These are phyloP conservation scores for bread wheat (Triticum aestivum) DNA, from an alignment of 176 grass and related monocot genomes.

Conservation along the genomic window IWGSC_CS_RefSeq_v2.1 NC_057813.1:465405865-465406364, in stretches of 20 bases:
- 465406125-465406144: not conserved
- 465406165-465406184: not conserved
- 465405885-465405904: not conserved
- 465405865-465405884: not conserved
- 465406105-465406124: not conserved
- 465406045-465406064: not conserved
- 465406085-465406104: not conserved
- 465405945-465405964: not conserved
- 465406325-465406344: constrained; percentile 8
- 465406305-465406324: not conserved
- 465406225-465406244: not conserved
- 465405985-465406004: not conserved
- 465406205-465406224: not conserved
- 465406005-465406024: constrained; percentile 11
- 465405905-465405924: not conserved
- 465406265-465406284: constrained; percentile 22
- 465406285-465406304: not conserved
- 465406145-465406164: not conserved
- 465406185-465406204: not conserved
- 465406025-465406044: not conserved
- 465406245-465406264: constrained; percentile 10
- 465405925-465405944: not conserved
- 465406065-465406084: not conserved
- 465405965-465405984: not conserved
- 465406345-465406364: not conserved